Percentiles rank a stretch among this genome's conserved stretches.
phyloP scores from a whole-genome alignment of 768 basidiomycete species.

The Mycena belliarum region DNA sequence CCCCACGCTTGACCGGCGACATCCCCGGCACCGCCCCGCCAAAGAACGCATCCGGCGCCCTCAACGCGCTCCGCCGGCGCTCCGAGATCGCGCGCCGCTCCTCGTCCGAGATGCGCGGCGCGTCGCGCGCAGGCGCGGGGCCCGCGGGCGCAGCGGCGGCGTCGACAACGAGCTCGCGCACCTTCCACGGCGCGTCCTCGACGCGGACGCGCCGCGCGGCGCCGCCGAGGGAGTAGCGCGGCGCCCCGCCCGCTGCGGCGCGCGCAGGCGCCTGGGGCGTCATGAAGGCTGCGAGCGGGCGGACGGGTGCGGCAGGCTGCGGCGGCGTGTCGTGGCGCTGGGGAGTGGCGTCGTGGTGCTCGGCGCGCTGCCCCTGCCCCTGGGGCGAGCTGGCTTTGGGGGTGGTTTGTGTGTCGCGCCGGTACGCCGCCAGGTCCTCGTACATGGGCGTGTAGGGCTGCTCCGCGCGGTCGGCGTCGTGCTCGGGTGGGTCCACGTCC shows the following conservation, averaged over 20 bases:
- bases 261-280: slow-evolving; percentile 15
- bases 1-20: slow-evolving; percentile 13
- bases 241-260: neutral
- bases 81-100: slow-evolving; percentile 24
- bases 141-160: slow-evolving; percentile 26
- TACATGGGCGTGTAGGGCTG: slow-evolving; percentile 7
- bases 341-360: neutral
- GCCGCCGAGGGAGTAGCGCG: slow-evolving; percentile 20
- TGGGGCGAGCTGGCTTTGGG: too few species aligned
- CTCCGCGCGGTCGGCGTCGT: neutral
- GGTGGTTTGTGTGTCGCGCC: too few species aligned
- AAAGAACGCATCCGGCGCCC: slow-evolving; percentile 19
- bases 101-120: slow-evolving; percentile 26
- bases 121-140: slow-evolving; percentile 34
- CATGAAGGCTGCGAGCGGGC: slow-evolving; percentile 17
- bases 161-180: slow-evolving; percentile 30
- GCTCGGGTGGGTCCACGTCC: slow-evolving; percentile 9
- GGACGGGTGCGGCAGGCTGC: neutral
- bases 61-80: slow-evolving; percentile 26
- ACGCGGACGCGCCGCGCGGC: slow-evolving; percentile 16
- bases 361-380: too few species aligned
- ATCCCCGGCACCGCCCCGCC: slow-evolving; percentile 15
- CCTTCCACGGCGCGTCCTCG: slow-evolving; percentile 20
- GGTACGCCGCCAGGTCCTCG: slow-evolving; percentile 4
- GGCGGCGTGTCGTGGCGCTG: neutral